These are phyloP conservation scores for Microascus cirrosus DNA, from an alignment of 2,329 filamentous ascomycete species.

Conservation along the genomic window DNA sequence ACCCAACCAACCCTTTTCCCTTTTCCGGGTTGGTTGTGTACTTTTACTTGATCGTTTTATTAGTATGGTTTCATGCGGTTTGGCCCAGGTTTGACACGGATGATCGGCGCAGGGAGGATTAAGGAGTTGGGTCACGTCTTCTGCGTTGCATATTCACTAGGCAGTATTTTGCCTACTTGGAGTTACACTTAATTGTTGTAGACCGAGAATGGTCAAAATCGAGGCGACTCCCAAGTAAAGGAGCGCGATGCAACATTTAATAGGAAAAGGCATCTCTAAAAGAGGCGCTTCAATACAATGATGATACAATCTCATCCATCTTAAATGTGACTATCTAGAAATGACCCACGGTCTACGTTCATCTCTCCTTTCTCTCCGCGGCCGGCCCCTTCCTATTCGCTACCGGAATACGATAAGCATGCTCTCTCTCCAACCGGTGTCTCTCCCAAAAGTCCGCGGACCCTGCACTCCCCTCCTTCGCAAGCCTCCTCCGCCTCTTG, in stretches of 20 bases:
- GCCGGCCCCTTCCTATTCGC: constrained; percentile 18
- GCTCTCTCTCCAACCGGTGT: constrained; percentile 24
- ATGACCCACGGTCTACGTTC: background rate
- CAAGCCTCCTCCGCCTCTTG: constrained; percentile 17
- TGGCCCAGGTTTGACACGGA: background rate
- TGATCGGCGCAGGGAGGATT: background rate
- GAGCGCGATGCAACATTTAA: too few relatives aligned
- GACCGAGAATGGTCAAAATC: too few relatives aligned
- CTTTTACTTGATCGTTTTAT: background rate
- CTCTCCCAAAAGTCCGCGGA: constrained; percentile 26
- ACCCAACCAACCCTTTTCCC: too few relatives aligned
- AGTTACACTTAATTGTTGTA: too few relatives aligned
- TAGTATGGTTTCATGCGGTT: background rate
- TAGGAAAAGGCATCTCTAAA: too few relatives aligned
- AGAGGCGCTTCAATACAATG: too few relatives aligned
- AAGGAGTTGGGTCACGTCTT: background rate
- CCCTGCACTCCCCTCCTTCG: constrained; percentile 18
- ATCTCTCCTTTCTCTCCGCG: background rate
- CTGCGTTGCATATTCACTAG: background rate
- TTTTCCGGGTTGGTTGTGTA: background rate
- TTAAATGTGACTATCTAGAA: too few relatives aligned
- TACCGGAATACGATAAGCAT: constrained; percentile 25
- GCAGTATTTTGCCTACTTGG: too few relatives aligned
- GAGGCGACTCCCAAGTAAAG: too few relatives aligned
- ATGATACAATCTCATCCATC: too few relatives aligned